phyloP scores from a whole-genome alignment of 257 asterid species.

The Solanum chiquidenum region DNA sequence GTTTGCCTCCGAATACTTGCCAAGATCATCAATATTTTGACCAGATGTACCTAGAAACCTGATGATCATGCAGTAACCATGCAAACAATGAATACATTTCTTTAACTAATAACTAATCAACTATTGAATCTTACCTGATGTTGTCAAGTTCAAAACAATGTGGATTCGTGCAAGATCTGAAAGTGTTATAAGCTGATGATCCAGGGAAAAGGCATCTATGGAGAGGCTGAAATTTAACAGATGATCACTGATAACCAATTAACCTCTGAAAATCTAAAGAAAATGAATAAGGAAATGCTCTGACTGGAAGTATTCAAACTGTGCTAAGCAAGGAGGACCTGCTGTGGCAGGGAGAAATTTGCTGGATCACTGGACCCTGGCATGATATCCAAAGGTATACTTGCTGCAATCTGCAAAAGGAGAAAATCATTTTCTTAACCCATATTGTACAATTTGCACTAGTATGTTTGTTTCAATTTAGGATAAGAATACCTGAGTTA shows the following conservation, averaged over 20 bases:
- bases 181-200: slow-evolving; percentile 77
- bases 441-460: neutral
- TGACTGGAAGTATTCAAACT: neutral
- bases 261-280: neutral
- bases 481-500: slow-evolving; percentile 58
- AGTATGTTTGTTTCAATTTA: neutral
- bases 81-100: neutral
- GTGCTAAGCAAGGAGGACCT: slow-evolving; percentile 34
- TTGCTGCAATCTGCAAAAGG: slow-evolving; percentile 62
- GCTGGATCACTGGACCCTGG: slow-evolving; percentile 86
- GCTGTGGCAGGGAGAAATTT: slow-evolving; percentile 84
- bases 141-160: slow-evolving; percentile 86
- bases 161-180: slow-evolving; percentile 94
- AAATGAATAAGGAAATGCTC: neutral
- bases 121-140: slow-evolving; percentile 39
- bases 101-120: neutral
- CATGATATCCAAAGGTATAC: slow-evolving; percentile 80
- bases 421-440: neutral
- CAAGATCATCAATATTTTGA: slow-evolving; percentile 84
- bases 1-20: slow-evolving; percentile 67
- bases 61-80: slow-evolving; percentile 12
- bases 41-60: slow-evolving; percentile 98
- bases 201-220: slow-evolving; percentile 88
- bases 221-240: slow-evolving; percentile 47
- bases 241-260: neutral